Base-by-base conservation (phyloP, 495 filamentous ascomycete genomes). In the Jackrogersella minutella region DNA sequence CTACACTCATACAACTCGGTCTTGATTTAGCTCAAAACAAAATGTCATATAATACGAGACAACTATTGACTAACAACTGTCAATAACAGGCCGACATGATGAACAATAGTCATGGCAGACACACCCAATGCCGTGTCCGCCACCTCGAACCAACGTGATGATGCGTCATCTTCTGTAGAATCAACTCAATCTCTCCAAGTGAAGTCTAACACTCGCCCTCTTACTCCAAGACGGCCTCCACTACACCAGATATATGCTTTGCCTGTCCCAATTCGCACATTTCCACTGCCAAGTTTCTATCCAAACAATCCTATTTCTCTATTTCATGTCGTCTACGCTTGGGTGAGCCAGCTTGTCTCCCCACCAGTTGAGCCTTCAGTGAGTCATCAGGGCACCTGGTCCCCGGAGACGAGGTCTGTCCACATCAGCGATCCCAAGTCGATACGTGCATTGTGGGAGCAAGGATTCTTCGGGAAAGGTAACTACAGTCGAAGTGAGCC, bases 381-480 rank as follows among this genome's bases (percentile, higher is more conserved):
- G 3, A 76, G 87, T 43, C 90, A 96, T 72, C 80, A 85, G 39
- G 93, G 87, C 31, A 84, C 85, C 68, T 97, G 94, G 80, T 91
- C 91, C 33, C 77, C 84, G 1, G 87, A 89, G 57, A 96, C 93
- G 10, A 84, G 89, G 2, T 92, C 93, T 2, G 84, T 98, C 2
- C 93, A 97, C 76, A 86, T 99, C 33, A 92, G 87, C 9, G 90
- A 97, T 70, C 78, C 85, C 39, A 80, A 80, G 31, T 85, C 91
- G 1, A 88, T 96, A 46, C 84, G 89, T 34, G 90, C 88, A 7
- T 78, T 99, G 24, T 99, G 95, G 95, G 90, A 97, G 74, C 88
- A 91, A 73, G 95, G 95, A 1, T 98, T 98, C 77, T 99, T 92
- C 75, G 95, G 95, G 40, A 97, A 97, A 77, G 95, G 95, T 46